Evolutionary conservation across 179 eudicot genomes (phyloP).

Genomic region (Spinacia oleracea): DNA sequence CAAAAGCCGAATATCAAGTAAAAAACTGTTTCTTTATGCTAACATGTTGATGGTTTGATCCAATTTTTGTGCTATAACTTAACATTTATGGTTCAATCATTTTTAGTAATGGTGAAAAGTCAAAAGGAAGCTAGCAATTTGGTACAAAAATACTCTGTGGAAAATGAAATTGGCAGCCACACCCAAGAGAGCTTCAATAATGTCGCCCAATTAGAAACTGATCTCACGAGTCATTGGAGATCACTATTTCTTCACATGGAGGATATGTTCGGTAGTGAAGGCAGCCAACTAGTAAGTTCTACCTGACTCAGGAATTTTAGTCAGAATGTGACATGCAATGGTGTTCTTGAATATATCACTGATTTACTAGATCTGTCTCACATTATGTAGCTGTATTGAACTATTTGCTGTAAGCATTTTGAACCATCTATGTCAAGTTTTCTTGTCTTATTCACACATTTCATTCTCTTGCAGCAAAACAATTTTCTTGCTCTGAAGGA

Average conservation of each 20-base stretch:
- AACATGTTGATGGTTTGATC: not conserved
- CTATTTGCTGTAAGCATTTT: no score
- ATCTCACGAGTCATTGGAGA: slow-evolving; percentile 65
- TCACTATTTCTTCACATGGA: slow-evolving; percentile 73
- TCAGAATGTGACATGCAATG: not conserved
- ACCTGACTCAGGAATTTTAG: not conserved
- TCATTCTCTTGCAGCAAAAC: slow-evolving; percentile 45
- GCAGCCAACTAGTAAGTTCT: slow-evolving; percentile 63
- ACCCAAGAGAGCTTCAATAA: slow-evolving; percentile 33
- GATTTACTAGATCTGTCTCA: not conserved
- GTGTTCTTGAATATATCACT: not conserved
- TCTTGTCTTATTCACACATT: not conserved
- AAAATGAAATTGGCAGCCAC: slow-evolving; percentile 30
- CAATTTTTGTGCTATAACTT: not conserved
- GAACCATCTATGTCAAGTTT: no score
- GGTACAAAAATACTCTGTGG: slow-evolving; percentile 40
- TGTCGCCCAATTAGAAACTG: slow-evolving; percentile 37
- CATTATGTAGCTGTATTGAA: not conserved
- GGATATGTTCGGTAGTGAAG: slow-evolving; percentile 46
- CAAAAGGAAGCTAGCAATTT: slow-evolving; percentile 65
- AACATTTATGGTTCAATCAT: not conserved
- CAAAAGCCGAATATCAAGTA: slow-evolving; percentile 72
- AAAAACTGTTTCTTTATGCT: not conserved
- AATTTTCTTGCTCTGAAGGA: slow-evolving; percentile 41
- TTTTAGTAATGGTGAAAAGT: slow-evolving; percentile 53